Conservation (phyloP, 305 asterid species). For the Fraxinus latifolia region DNA sequence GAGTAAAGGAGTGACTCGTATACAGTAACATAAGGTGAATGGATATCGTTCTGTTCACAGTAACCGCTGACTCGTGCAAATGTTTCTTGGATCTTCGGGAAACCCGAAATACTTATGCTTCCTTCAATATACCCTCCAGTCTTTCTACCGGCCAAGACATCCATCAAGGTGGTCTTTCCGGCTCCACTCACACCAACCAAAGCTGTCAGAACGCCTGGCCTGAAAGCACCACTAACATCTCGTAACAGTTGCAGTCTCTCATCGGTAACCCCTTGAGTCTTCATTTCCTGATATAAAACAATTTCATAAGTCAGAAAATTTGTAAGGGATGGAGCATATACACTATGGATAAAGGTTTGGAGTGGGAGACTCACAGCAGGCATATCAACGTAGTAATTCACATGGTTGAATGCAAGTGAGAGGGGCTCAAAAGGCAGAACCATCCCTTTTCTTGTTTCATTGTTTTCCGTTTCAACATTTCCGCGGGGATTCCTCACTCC, state of each 20-base stretch:
- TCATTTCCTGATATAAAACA: constrained; percentile 43
- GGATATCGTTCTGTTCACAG: constrained; percentile 51
- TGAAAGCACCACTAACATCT: constrained; percentile 49
- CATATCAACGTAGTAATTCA: constrained; percentile 47
- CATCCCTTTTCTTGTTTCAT: constrained; percentile 37
- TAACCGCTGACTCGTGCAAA: constrained; percentile 53
- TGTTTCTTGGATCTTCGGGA: constrained; percentile 43
- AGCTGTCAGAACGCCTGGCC: constrained; percentile 50
- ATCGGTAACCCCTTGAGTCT: constrained; percentile 37
- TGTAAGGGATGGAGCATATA: not conserved
- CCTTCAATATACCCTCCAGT: constrained; percentile 53
- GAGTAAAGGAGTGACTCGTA: constrained; percentile 49
- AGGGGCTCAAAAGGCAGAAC: constrained; percentile 45
- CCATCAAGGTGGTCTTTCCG: constrained; percentile 58
- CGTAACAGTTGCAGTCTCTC: constrained; percentile 38
- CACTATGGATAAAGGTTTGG: not conserved
- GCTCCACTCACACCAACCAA: constrained; percentile 53
- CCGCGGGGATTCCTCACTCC: constrained; percentile 18
- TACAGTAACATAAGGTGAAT: constrained; percentile 47
- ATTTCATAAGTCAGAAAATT: constrained; percentile 3
- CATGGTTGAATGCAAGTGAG: constrained; percentile 43
- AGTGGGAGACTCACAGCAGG: constrained; percentile 36
- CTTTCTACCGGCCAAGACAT: constrained; percentile 52
- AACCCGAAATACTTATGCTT: constrained; percentile 43
- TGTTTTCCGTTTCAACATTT: not conserved